Conservation (phyloP, 148 eudicot genomes). For the Dysphania ambrosioides region DNA sequence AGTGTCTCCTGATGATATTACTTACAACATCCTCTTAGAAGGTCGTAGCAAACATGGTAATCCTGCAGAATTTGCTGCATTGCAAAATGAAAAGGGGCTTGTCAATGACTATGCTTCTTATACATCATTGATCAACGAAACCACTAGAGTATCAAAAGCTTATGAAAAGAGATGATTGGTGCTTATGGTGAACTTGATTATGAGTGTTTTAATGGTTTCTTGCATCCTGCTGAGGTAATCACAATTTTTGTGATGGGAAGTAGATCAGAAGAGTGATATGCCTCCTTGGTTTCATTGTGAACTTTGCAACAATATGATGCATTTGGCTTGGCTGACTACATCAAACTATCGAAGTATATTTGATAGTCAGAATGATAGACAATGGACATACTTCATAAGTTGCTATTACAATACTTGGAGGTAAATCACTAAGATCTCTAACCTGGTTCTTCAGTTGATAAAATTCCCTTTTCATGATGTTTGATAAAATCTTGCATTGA, state of each 20-base stretch:
- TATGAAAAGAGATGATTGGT: constrained; percentile 19
- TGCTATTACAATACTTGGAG: background rate
- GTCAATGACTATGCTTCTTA: constrained; percentile 69
- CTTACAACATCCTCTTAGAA: constrained; percentile 69
- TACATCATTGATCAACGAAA: constrained; percentile 42
- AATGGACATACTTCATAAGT: background rate
- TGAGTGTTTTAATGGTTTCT: background rate
- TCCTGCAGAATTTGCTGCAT: constrained; percentile 30
- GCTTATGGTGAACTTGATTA: background rate
- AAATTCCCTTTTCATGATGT: background rate
- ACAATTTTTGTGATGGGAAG: background rate
- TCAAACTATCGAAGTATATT: background rate
- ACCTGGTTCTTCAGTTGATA: background rate
- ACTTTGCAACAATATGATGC: background rate
- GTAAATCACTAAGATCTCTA: background rate
- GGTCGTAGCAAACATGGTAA: constrained; percentile 53
- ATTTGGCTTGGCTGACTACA: background rate
- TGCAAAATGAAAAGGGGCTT: constrained; percentile 62
- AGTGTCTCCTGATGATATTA: constrained; percentile 64
- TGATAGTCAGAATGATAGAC: background rate
- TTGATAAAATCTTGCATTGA: too few species aligned
- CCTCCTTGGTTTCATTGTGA: background rate
- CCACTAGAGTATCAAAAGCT: constrained; percentile 32
- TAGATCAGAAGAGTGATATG: background rate
- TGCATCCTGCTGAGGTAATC: background rate